Evolutionary conservation across 2,329 filamentous ascomycete species (phyloP).

Genomic region (Trichoderma sp.): DNA sequence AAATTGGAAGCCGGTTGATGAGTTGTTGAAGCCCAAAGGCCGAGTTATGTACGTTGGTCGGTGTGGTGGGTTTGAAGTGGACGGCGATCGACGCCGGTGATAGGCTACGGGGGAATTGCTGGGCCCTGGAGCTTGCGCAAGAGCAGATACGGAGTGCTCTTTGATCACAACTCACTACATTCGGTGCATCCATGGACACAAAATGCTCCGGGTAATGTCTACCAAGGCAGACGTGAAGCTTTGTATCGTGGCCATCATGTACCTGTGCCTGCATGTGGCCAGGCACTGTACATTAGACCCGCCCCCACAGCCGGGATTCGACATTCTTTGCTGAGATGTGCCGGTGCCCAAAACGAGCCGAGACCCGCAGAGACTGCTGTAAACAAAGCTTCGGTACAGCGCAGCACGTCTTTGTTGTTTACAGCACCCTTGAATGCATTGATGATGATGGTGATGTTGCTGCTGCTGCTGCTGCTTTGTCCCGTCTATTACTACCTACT

Average conservation of each 20-base stretch:
- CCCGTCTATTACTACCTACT: neutral
- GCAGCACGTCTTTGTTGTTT: neutral
- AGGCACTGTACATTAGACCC: constrained; percentile 8
- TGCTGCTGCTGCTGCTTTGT: neutral
- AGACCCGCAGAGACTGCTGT: constrained; percentile 4
- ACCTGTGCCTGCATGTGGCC: neutral
- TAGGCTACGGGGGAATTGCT: neutral
- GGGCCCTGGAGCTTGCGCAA: neutral
- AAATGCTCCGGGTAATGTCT: neutral
- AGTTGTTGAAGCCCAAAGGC: neutral
- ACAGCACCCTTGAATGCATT: no score
- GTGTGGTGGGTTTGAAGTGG: constrained; percentile 9
- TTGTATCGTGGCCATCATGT: neutral
- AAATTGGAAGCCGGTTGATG: no score
- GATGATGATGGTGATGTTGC: neutral
- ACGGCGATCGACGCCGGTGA: neutral
- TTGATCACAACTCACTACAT: neutral
- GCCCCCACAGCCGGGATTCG: constrained; percentile 15
- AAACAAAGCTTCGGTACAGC: no score
- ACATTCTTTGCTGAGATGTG: constrained; percentile 14
- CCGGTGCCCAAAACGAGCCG: constrained; percentile 8
- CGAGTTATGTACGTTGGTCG: neutral
- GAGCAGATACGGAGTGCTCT: neutral
- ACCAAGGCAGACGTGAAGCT: neutral
- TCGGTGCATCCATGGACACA: neutral